A percentile compares a stretch with the other conserved stretches of the same genome.
phyloP scores from a whole-genome alignment of 805 yeast species.

The Saccharomyces cerevisiae region DNA sequence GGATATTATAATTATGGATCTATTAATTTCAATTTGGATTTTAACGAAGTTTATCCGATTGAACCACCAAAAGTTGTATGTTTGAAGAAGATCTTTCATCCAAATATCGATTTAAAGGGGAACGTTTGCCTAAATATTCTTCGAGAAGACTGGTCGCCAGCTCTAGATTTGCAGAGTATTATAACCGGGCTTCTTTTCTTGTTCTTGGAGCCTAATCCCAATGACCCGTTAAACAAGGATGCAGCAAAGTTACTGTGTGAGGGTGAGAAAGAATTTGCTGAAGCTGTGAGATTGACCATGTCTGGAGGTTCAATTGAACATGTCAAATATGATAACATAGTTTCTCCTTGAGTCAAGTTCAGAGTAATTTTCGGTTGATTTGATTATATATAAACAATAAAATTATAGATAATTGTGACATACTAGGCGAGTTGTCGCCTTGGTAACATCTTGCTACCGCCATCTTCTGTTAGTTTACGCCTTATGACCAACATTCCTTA shows the following conservation, averaged over 20 bases:
- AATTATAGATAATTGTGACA: background rate
- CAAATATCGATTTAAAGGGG: slow-evolving; percentile 85
- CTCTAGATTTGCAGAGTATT: slow-evolving; percentile 69
- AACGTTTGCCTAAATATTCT: slow-evolving; percentile 86
- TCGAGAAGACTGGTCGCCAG: slow-evolving; percentile 96
- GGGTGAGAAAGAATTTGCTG: slow-evolving; percentile 42
- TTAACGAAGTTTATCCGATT: slow-evolving; percentile 75
- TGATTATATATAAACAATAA: background rate
- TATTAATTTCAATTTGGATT: slow-evolving; percentile 53
- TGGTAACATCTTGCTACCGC: too few relatives aligned
- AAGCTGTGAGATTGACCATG: slow-evolving; percentile 58
- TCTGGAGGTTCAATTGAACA: slow-evolving; percentile 57
- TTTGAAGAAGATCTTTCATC: slow-evolving; percentile 71
- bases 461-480: background rate
- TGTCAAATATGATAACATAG: slow-evolving; percentile 56
- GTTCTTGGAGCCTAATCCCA: slow-evolving; percentile 83
- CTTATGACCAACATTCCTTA: too few relatives aligned
- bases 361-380: background rate
- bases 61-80: slow-evolving; percentile 85
- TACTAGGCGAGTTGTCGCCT: background rate
- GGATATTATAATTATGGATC: slow-evolving; percentile 24
- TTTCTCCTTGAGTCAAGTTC: background rate
- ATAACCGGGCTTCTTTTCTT: slow-evolving; percentile 78
- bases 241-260: slow-evolving; percentile 58
- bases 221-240: slow-evolving; percentile 87